phyloP scores from a whole-genome alignment of 148 eudicot species.

The Salicornia ramosissima region DNA sequence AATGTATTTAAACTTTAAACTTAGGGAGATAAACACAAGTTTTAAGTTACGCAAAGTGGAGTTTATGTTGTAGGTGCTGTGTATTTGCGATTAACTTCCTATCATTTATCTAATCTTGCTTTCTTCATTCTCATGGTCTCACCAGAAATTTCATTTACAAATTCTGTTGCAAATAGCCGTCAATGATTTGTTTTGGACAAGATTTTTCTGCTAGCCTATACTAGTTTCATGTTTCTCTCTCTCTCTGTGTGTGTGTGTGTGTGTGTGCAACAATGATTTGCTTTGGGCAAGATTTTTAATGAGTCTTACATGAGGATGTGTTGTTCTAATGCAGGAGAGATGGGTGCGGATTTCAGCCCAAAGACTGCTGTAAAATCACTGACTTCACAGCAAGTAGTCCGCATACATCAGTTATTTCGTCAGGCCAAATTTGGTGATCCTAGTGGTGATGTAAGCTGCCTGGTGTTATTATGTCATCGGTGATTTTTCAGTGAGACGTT shows the following conservation, averaged over 20 bases:
- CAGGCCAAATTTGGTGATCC: slow-evolving; percentile 99
- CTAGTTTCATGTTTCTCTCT: no score
- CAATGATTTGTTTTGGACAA: background rate
- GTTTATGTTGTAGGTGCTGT: background rate
- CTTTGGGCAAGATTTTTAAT: no score
- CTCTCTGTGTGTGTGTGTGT: no score
- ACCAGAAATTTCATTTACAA: no score
- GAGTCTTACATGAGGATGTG: slow-evolving; percentile 6
- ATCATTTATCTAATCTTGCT: background rate
- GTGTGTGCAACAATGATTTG: no score
- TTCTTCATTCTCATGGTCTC: no score
- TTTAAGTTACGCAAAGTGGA: slow-evolving; percentile 2
- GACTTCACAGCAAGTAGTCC: slow-evolving; percentile 89
- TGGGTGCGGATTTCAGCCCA: slow-evolving; percentile 90
- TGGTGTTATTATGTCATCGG: background rate
- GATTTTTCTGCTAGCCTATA: slow-evolving; percentile 8
- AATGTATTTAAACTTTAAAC: no score
- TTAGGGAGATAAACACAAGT: background rate
- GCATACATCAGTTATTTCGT: slow-evolving; percentile 97
- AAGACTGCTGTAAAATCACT: slow-evolving; percentile 85
- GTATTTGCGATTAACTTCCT: background rate
- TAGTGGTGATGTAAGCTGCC: slow-evolving; percentile 83
- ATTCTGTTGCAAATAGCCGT: background rate
- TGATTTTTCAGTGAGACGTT: background rate
- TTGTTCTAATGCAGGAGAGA: slow-evolving; percentile 62